These are phyloP conservation scores for Lachnellula cervina DNA, from an alignment of 2,329 filamentous ascomycete species.

Conservation along the genomic window DNA sequence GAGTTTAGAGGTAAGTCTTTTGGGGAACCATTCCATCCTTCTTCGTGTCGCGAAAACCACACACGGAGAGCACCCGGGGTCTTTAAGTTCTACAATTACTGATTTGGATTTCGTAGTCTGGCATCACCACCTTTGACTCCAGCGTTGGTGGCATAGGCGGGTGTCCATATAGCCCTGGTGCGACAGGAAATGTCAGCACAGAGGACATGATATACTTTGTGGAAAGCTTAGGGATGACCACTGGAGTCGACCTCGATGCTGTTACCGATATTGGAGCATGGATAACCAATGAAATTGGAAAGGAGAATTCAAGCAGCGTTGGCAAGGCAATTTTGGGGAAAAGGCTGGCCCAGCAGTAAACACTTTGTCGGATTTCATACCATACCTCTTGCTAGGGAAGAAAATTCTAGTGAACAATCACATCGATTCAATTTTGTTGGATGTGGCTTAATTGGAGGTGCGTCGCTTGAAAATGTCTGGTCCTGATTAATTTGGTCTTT, in stretches of 20 bases:
- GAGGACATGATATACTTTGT: slow-evolving; percentile 79
- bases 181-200: slow-evolving; percentile 80
- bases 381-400: neutral
- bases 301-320: slow-evolving; percentile 60
- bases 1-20: slow-evolving; percentile 55
- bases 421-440: no score
- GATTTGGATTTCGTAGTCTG: slow-evolving; percentile 29
- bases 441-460: no score
- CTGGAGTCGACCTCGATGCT: slow-evolving; percentile 65
- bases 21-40: no score
- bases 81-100: no score
- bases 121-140: slow-evolving; percentile 73
- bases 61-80: no score
- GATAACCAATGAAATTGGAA: slow-evolving; percentile 62
- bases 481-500: no score
- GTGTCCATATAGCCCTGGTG: slow-evolving; percentile 79
- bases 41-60: no score
- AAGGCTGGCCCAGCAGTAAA: slow-evolving; percentile 1
- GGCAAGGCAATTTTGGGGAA: slow-evolving; percentile 59
- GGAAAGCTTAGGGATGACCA: slow-evolving; percentile 68
- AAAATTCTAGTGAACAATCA: neutral
- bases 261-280: slow-evolving; percentile 66
- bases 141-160: slow-evolving; percentile 78
- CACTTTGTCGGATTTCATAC: no score
- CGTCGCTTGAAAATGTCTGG: no score